A percentile compares a stretch with the other conserved stretches of the same genome.
Conservation (phyloP, 2,329 filamentous ascomycete genomes). For the Metarhizium brunneum region DNA sequence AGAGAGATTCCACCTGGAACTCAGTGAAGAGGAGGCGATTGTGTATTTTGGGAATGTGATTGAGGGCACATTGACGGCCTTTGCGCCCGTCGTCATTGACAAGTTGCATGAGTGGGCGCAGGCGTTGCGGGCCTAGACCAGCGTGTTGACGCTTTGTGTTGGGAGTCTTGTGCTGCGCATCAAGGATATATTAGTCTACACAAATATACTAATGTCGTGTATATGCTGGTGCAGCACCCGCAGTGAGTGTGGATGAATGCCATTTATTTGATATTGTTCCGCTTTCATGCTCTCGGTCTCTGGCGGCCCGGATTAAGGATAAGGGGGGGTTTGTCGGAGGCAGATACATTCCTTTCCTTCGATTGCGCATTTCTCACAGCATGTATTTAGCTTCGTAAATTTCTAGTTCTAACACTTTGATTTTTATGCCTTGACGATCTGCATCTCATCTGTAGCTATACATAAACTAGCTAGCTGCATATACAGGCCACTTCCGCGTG, state of each 20-base stretch:
- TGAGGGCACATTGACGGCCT: slow-evolving; percentile 79
- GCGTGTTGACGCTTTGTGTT: background rate
- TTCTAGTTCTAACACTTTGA: too few relatives aligned
- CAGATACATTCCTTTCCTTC: too few relatives aligned
- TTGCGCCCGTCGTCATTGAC: slow-evolving; percentile 92
- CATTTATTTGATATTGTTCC: too few relatives aligned
- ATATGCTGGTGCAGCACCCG: too few relatives aligned
- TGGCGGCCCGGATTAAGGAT: too few relatives aligned
- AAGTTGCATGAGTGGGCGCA: slow-evolving; percentile 90
- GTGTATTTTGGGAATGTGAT: slow-evolving; percentile 82
- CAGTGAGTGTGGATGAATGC: too few relatives aligned
- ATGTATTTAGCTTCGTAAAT: too few relatives aligned
- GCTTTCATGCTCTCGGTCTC: too few relatives aligned
- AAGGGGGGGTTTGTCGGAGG: too few relatives aligned
- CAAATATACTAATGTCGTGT: background rate
- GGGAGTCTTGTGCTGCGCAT: background rate
- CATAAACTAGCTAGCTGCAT: background rate
- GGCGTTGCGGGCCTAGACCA: slow-evolving; percentile 62
- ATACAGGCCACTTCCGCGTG: background rate
- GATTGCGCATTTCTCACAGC: too few relatives aligned
- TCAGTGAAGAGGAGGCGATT: slow-evolving; percentile 87
- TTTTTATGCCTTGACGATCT: background rate
- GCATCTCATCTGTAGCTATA: background rate
- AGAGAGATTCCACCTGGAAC: slow-evolving; percentile 85
- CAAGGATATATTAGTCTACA: background rate